Evolutionary conservation across 345 rosid genomes (phyloP).

Genomic region (Erodium maritimum): DNA sequence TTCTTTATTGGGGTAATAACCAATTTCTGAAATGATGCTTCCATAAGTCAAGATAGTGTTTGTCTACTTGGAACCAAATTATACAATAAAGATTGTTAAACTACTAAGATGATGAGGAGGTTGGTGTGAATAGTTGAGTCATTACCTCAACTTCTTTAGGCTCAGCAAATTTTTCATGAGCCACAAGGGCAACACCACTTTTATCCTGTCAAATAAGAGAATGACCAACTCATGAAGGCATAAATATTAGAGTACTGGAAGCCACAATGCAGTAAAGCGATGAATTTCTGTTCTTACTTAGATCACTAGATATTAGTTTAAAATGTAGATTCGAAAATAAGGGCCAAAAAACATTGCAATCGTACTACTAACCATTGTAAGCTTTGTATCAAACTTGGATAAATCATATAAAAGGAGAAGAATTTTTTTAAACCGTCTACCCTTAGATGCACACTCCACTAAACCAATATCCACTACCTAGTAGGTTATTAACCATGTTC

Average conservation of each 20-base stretch:
- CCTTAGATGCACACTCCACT: too few relatives aligned
- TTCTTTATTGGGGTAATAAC: constrained; percentile 65
- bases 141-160: constrained; percentile 89
- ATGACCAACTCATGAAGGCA: too few relatives aligned
- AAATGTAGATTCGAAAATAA: too few relatives aligned
- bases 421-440: neutral
- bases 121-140: neutral
- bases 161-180: constrained; percentile 73
- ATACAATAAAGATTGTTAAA: too few relatives aligned
- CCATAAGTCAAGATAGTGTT: neutral
- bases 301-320: too few relatives aligned
- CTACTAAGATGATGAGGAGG: too few relatives aligned
- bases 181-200: constrained; percentile 72
- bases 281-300: neutral
- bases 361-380: too few relatives aligned
- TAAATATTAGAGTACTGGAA: too few relatives aligned
- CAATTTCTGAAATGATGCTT: constrained; percentile 45
- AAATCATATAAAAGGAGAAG: too few relatives aligned
- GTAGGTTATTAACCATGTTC: constrained; percentile 1
- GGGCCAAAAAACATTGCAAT: too few relatives aligned
- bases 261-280: neutral
- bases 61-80: too few relatives aligned
- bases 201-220: constrained; percentile 43
- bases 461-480: neutral
- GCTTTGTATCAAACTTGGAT: too few relatives aligned